Evolutionary conservation across 495 filamentous ascomycete species (phyloP).

Genomic region (Emericellopsis terricola): DNA sequence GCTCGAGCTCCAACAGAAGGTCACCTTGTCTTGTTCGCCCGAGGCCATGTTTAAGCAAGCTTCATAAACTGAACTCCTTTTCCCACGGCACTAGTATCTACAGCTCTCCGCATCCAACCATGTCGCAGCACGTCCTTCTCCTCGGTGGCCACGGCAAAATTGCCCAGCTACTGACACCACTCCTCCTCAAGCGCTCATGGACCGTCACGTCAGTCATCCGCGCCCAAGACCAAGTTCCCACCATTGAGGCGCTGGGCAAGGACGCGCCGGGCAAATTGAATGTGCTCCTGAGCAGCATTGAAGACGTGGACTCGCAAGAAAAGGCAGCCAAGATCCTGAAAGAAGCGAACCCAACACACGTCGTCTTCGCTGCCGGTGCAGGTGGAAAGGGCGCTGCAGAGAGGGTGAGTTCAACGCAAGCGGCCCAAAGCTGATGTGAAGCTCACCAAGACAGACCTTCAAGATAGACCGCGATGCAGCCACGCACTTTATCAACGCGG

Average conservation of each 20-base stretch:
- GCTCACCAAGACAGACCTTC: constrained; percentile 16
- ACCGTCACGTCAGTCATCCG: constrained; percentile 64
- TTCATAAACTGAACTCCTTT: too few species aligned
- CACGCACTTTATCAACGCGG: constrained; percentile 49
- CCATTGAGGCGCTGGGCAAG: constrained; percentile 40
- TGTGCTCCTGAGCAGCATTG: constrained; percentile 49
- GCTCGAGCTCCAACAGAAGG: too few species aligned
- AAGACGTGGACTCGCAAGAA: constrained; percentile 42
- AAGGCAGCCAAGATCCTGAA: constrained; percentile 46
- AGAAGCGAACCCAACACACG: constrained; percentile 42
- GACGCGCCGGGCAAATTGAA: constrained; percentile 30
- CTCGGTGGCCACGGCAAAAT: constrained; percentile 74
- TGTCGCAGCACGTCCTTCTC: constrained; percentile 40
- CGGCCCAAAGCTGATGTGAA: too few species aligned
- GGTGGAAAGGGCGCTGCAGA: constrained; percentile 56
- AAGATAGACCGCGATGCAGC: constrained; percentile 50
- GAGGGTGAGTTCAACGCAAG: constrained; percentile 22
- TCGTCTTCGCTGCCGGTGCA: constrained; percentile 72
- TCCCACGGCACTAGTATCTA: too few species aligned
- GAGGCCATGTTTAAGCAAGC: too few species aligned
- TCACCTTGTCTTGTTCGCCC: too few species aligned
- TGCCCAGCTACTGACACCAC: constrained; percentile 55
- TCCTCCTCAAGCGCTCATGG: constrained; percentile 55
- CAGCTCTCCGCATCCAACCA: too few species aligned
- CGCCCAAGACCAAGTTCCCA: constrained; percentile 41